Evolutionary conservation across 768 basidiomycete species (phyloP).

Genomic region (Leccinum aurantiacum): DNA sequence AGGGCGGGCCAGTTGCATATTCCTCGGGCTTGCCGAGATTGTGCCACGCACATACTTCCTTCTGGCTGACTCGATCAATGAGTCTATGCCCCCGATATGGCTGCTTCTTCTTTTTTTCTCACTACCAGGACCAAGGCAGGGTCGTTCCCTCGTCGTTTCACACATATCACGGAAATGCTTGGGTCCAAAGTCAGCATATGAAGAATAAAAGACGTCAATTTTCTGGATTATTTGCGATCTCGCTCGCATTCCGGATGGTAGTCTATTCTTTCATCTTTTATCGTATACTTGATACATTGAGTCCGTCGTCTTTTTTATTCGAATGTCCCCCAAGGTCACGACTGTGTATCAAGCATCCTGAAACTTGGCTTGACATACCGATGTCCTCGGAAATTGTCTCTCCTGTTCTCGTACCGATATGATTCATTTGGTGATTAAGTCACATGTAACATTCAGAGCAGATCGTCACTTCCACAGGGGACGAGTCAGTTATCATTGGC

Average conservation of each 20-base stretch:
- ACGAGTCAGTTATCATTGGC: conserved; percentile 1
- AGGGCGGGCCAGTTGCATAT: background rate
- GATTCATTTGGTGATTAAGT: background rate
- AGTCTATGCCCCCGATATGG: background rate
- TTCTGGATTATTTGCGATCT: background rate
- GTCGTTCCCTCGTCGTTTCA: conserved; percentile 9
- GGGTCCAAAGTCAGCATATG: background rate
- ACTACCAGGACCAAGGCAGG: conserved; percentile 10
- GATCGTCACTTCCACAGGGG: conserved; percentile 10
- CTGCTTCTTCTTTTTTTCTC: conserved; percentile 6
- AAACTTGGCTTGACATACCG: background rate
- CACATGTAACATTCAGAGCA: conserved; percentile 4
- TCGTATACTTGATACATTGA: background rate
- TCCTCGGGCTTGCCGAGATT: background rate
- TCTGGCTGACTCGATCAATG: background rate
- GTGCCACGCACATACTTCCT: background rate
- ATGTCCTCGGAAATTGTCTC: conserved; percentile 20
- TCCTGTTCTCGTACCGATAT: background rate
- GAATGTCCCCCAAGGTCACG: too few relatives aligned
- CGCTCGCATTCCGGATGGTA: background rate
- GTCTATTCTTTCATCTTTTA: background rate
- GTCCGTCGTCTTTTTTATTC: background rate
- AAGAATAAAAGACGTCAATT: background rate
- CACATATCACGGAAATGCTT: background rate
- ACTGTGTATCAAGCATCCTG: background rate